phyloP scores from a whole-genome alignment of 768 basidiomycete genomes.

The Suillus subluteus region DNA sequence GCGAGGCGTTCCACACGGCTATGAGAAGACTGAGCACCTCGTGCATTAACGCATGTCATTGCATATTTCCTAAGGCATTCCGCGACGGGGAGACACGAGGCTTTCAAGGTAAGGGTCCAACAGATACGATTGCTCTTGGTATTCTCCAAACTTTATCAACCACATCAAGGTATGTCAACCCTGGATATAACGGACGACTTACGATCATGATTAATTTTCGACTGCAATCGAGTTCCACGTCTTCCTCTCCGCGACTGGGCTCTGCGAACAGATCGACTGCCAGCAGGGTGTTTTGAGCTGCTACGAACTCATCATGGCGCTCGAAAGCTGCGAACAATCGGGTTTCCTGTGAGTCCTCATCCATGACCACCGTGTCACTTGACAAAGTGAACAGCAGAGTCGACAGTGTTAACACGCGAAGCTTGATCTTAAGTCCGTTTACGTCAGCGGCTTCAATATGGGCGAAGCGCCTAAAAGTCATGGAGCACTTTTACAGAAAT shows the following conservation, averaged over 20 bases:
- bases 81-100: slow-evolving; percentile 77
- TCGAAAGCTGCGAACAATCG: slow-evolving; percentile 62
- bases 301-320: slow-evolving; percentile 59
- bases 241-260: slow-evolving; percentile 47
- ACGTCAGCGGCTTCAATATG: slow-evolving; percentile 5
- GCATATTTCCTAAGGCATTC: slow-evolving; percentile 61
- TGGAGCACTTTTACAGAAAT: not conserved
- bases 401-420: slow-evolving; percentile 23
- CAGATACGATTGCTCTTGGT: slow-evolving; percentile 92
- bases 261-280: slow-evolving; percentile 46
- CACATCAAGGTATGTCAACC: slow-evolving; percentile 5
- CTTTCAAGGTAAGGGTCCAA: slow-evolving; percentile 87
- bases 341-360: slow-evolving; percentile 46
- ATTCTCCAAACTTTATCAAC: slow-evolving; percentile 70
- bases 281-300: slow-evolving; percentile 55
- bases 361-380: slow-evolving; percentile 31
- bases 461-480: not conserved
- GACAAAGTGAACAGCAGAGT: not conserved
- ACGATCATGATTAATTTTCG: slow-evolving; percentile 55
- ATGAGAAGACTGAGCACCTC: slow-evolving; percentile 30
- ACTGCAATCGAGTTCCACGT: slow-evolving; percentile 43
- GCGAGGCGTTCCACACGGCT: slow-evolving; percentile 56
- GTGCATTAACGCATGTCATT: slow-evolving; percentile 39
- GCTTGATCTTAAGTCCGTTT: slow-evolving; percentile 3
- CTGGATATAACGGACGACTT: slow-evolving; percentile 30